Evolutionary conservation across 352 stramenopile species (phyloP), one percentile per base, ranked within the genome.

Genomic region (Aphanomyces astaci): DNA sequence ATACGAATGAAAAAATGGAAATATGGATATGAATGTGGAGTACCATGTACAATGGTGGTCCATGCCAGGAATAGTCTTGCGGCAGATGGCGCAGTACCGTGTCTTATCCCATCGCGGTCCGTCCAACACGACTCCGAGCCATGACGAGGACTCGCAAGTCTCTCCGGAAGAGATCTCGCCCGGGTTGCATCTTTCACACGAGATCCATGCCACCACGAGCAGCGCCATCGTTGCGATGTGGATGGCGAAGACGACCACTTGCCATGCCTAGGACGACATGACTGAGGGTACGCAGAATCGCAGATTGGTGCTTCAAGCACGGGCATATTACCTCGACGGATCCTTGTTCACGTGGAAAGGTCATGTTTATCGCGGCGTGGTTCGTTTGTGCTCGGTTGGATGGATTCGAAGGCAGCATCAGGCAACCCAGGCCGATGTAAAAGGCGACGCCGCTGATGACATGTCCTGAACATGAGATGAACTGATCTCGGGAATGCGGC

Each of bases 31-130:
- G n/a, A 25, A 32, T n/a, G 13, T 65, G 33, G 49, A 33, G 48
- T 62, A 88, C 80, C 86, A 95, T 11, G 86, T 95, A 77, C 86
- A 95, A 65, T 95, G 86, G 73, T 95, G 86, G 45, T 95, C 86
- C 5, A 95, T 72, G 3, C 86, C 86, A 0, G 86, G 86, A 13
- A 93, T 78, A 0, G 78, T 72, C 71, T 95, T 95, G 48, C 79
- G 78, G 64, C 86, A 95, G 15, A 93, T 60, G 2, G 84, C 80
- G 25, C 86, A 95, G 64, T 93, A 93, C 11, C 84, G 80, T 4
- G 81, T 78, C 67, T 89, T 94, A 32, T 91, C 84, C 86, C 86
- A 94, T 30, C 86, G 74, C 5, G 80, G 70, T 0, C 86, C 86
- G 15, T n/a, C 66, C 1, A 94, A 74, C 65, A 82, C 78, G 66